Base-by-base conservation (phyloP, 108 stramenopile species). In the Cyclotella baltica region DNA sequence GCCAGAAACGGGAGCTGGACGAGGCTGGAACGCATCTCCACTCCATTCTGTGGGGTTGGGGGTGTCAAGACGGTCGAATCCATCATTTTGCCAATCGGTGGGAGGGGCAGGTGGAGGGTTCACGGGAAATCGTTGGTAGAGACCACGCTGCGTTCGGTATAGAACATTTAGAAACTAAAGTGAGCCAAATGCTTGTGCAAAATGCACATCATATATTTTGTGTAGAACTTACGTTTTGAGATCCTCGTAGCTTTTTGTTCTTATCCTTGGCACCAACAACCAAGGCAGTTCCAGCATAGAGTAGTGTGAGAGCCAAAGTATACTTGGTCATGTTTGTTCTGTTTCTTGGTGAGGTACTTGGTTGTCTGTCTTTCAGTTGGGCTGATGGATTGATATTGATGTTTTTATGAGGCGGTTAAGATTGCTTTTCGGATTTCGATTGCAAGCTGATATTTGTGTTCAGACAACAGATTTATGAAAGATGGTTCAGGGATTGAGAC, bases 301-400 rank as follows among this genome's bases (percentile, higher is more conserved):
- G 5, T 2, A 61, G 1, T 4, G 59, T 33, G 15, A 13, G 31
- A 1, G 59, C 59, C 10, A 61, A n/a, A 11, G 59, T 9, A n/a
- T 61, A 61, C 34, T 61, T 61, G 1, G 33, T 31, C 59, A 61
- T 61, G 30, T 13, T 61, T 34, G 30, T 1, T 48, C n/a, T n/a
- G n/a, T 61, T 33, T 1, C 15, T 1, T 33, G 33, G 10, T 61
- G 59, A 16, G 31, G 13, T n/a, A 31, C 6, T 61, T 61, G 30
- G 30, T 9, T 22, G 31, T 9, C 34, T 1, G 16, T 13, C 10
- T 5, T 34, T 4, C 30, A 11, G 30, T 8, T 61, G 31, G 0
- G 30, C 15, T 61, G 13, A 18, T 61, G 33, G 18, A 11, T 34
- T 15, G 33, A 16, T 13, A 4, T 61, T 1, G 15, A 9, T 30